A percentile compares a stretch with the other conserved stretches of the same genome.
Conservation (phyloP, 208 protist genomes). For the Leishmania tarentolae region DNA sequence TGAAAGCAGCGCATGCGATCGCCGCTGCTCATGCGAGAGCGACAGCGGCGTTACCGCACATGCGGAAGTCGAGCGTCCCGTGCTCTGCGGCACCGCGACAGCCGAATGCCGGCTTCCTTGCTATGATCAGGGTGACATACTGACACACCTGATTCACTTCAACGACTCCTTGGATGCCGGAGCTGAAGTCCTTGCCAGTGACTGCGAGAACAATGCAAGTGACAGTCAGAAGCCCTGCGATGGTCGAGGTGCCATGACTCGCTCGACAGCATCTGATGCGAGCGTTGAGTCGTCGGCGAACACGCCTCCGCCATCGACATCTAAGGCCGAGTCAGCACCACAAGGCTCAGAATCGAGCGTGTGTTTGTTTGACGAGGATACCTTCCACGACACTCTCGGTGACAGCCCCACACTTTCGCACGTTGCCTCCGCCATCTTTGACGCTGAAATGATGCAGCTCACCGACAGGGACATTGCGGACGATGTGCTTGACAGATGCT, state of each 20-base stretch:
- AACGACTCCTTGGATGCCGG: not conserved
- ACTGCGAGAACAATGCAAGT: not conserved
- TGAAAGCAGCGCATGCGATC: not conserved
- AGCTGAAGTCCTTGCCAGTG: not conserved
- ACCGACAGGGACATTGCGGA: not conserved
- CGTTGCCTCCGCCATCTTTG: constrained; percentile 25
- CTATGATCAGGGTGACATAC: not conserved
- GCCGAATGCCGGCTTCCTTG: not conserved
- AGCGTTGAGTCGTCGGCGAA: constrained; percentile 5
- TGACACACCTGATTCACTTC: constrained; percentile 15
- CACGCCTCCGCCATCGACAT: not conserved
- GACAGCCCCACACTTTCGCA: not conserved
- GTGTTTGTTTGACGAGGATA: not conserved
- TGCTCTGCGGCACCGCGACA: not conserved
- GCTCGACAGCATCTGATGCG: constrained; percentile 7
- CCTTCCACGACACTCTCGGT: not conserved
- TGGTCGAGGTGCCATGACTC: not conserved
- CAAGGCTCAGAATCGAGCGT: not conserved
- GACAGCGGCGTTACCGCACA: not conserved
- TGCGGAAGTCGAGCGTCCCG: constrained; percentile 8
- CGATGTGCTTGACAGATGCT: not conserved
- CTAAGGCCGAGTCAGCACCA: not conserved
- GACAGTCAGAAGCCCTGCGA: constrained; percentile 2
- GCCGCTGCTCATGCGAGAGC: not conserved
- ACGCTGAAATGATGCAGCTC: not conserved